phyloP scores from a whole-genome alignment of 2,329 filamentous ascomycete species.

The Penicillium sp. region DNA sequence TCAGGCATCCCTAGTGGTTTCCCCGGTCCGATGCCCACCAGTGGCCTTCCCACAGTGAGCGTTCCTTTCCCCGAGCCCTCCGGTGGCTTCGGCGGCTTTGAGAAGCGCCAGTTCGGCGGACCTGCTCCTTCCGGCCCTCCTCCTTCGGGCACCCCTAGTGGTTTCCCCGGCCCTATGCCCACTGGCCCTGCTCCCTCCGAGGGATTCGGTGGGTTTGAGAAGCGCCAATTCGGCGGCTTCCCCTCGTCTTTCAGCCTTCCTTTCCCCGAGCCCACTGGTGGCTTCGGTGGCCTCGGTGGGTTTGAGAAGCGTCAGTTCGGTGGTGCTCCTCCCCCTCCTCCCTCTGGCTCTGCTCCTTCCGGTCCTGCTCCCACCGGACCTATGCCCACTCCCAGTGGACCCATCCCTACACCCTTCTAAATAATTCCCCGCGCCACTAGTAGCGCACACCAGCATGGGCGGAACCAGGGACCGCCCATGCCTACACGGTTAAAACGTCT shows the following conservation, averaged over 20 bases:
- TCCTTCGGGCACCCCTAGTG: neutral
- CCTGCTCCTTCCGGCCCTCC: neutral
- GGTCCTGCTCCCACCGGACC: conserved; percentile 1
- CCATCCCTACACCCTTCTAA: conserved; percentile 5
- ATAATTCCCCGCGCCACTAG: neutral
- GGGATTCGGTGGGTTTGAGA: neutral
- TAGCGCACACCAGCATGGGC: neutral
- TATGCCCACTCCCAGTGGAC: neutral
- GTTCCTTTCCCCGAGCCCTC: conserved; percentile 1
- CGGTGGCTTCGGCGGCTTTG: neutral
- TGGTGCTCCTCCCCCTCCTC: neutral
- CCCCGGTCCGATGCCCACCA: neutral
- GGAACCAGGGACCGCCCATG: neutral
- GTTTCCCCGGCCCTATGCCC: neutral
- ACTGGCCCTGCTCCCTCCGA: conserved; percentile 2
- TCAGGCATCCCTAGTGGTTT: neutral
- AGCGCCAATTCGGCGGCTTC: conserved; percentile 1
- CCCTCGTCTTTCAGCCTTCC: neutral
- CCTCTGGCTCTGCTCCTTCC: conserved; percentile 1
- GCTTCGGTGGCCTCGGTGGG: neutral
- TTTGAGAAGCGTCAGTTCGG: conserved; percentile 10
- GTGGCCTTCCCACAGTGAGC: neutral
- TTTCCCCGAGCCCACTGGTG: neutral
- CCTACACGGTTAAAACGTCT: neutral
- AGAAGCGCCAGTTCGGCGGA: conserved; percentile 7